Evolutionary conservation across 371 early-diverging fungal species (phyloP).

Genomic region (Gilbertella persicaria): DNA sequence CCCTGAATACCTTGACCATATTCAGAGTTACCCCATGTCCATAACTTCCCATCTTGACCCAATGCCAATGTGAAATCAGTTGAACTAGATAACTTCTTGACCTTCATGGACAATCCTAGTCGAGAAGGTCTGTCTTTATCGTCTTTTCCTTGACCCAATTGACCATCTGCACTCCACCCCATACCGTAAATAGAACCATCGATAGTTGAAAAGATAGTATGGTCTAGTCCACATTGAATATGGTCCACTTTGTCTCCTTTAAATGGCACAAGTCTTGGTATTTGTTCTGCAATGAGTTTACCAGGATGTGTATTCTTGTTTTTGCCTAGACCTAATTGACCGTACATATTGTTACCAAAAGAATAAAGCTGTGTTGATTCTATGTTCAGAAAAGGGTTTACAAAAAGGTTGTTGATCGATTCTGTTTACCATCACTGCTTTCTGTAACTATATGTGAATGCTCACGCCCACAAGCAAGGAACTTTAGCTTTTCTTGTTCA

Average conservation of each 20-base stretch:
- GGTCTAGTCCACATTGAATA: conserved; percentile 76
- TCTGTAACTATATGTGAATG: conserved; percentile 58
- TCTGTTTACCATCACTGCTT: conserved; percentile 4
- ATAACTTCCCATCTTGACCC: conserved; percentile 52
- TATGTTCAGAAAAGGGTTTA: too few relatives aligned
- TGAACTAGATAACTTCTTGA: conserved; percentile 61
- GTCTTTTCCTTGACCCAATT: conserved; percentile 66
- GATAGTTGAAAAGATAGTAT: conserved; percentile 68
- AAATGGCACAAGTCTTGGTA: conserved; percentile 22
- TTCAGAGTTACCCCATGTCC: conserved; percentile 85
- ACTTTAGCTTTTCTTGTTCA: conserved; percentile 7
- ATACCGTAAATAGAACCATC: conserved; percentile 55
- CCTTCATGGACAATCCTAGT: conserved; percentile 34
- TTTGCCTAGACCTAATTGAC: conserved; percentile 62
- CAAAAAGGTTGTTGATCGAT: background rate
- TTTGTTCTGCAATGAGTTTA: conserved; percentile 18
- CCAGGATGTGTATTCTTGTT: conserved; percentile 39
- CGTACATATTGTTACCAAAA: conserved; percentile 72
- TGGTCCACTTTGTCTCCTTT: conserved; percentile 36
- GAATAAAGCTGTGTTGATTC: conserved; percentile 47
- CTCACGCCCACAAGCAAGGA: conserved; percentile 55
- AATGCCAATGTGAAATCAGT: conserved; percentile 77
- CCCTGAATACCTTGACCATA: conserved; percentile 81
- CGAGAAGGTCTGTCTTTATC: conserved; percentile 50
- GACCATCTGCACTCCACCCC: conserved; percentile 87